Evolutionary conservation across 1,139 yeast species (phyloP).

Genomic region (Taiozyma sp.): DNA sequence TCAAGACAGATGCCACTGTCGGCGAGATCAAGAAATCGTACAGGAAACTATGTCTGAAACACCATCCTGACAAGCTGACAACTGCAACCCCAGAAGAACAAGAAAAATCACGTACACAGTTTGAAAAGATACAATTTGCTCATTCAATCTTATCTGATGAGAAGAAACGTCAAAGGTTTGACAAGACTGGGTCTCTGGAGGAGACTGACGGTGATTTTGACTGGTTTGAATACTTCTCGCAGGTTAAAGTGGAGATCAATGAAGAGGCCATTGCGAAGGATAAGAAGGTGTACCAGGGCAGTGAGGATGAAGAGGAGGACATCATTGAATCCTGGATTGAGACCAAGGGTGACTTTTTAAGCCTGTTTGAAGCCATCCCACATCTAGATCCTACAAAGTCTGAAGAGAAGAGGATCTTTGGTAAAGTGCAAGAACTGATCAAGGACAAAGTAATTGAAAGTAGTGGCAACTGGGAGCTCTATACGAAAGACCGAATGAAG

Average conservation of each 20-base stretch:
- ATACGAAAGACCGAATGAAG: constrained; percentile 42
- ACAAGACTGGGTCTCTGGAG: constrained; percentile 60
- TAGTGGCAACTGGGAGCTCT: constrained; percentile 48
- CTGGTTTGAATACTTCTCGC: constrained; percentile 65
- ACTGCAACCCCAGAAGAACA: constrained; percentile 33
- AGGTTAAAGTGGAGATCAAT: constrained; percentile 55
- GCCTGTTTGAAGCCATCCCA: constrained; percentile 69
- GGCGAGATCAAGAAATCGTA: constrained; percentile 67
- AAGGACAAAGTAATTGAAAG: constrained; percentile 31
- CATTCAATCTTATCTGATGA: constrained; percentile 66
- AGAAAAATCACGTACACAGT: constrained; percentile 38
- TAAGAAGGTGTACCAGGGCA: constrained; percentile 54
- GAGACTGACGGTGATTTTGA: constrained; percentile 42
- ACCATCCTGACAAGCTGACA: constrained; percentile 76
- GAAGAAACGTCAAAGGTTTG: constrained; percentile 52
- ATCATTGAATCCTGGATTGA: constrained; percentile 53
- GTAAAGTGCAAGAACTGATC: constrained; percentile 43
- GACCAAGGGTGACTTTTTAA: constrained; percentile 66
- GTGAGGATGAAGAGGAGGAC: constrained; percentile 66
- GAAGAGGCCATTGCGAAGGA: constrained; percentile 75
- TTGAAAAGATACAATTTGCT: constrained; percentile 73
- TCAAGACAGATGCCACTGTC: constrained; percentile 38
- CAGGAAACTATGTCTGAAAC: constrained; percentile 60
- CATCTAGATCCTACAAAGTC: constrained; percentile 64
- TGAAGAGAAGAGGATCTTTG: constrained; percentile 57